Conservation (phyloP, 2,329 filamentous ascomycete species). For the Fusarium sp. region DNA sequence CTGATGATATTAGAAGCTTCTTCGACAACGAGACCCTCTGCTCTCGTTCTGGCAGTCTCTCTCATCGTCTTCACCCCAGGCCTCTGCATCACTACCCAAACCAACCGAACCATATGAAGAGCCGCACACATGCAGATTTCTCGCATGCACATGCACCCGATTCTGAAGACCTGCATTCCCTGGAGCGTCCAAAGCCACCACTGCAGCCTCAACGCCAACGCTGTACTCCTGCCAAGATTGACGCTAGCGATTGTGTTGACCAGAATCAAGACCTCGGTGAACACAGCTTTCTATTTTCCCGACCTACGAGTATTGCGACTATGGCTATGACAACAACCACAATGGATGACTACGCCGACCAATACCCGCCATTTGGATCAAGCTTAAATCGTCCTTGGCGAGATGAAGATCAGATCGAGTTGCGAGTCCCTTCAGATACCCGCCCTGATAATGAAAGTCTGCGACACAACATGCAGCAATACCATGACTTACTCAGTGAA, state of each 20-base stretch:
- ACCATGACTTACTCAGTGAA: constrained; percentile 44
- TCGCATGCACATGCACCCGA: constrained; percentile 39
- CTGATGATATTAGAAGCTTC: constrained; percentile 49
- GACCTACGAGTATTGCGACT: constrained; percentile 46
- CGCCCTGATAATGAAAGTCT: constrained; percentile 19
- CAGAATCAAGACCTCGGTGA: constrained; percentile 38
- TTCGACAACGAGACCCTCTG: constrained; percentile 50
- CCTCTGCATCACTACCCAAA: constrained; percentile 40
- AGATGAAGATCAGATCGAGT: constrained; percentile 40
- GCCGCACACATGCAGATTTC: constrained; percentile 34
- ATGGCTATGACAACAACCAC: constrained; percentile 37
- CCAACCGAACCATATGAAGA: constrained; percentile 29
- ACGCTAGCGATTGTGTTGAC: constrained; percentile 25
- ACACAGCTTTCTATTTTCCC: constrained; percentile 47
- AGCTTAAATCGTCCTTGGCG: constrained; percentile 32
- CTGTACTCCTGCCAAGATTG: constrained; percentile 33
- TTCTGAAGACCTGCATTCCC: constrained; percentile 38
- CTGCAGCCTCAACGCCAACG: constrained; percentile 31
- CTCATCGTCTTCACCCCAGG: constrained; percentile 37
- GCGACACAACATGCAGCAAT: constrained; percentile 34
- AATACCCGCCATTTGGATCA: constrained; percentile 16
- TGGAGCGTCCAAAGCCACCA: constrained; percentile 36
- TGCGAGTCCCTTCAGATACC: constrained; percentile 35
- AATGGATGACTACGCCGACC: constrained; percentile 19
- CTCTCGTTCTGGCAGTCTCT: constrained; percentile 42